These are phyloP conservation scores for Hortaea sp. DNA, from an alignment of 2,329 filamentous ascomycete species.

Conservation along the genomic window DNA sequence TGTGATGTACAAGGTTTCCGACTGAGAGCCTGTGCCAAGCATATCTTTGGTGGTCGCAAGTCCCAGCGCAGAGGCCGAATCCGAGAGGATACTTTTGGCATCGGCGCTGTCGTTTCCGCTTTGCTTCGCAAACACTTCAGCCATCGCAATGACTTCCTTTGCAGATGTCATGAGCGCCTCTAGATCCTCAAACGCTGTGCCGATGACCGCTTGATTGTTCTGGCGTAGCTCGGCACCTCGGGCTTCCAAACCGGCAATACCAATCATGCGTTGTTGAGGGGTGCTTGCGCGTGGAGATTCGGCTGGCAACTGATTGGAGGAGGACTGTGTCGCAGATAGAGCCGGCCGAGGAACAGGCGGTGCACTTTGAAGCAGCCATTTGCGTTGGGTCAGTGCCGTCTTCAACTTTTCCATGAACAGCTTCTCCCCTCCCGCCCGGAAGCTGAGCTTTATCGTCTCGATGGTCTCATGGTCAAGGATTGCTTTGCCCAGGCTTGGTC, in stretches of 20 bases:
- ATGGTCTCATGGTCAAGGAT: constrained; percentile 48
- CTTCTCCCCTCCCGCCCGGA: constrained; percentile 78
- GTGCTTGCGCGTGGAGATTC: constrained; percentile 14
- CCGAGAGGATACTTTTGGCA: constrained; percentile 63
- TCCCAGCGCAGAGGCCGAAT: constrained; percentile 74
- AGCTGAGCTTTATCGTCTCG: constrained; percentile 83
- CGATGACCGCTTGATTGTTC: constrained; percentile 89
- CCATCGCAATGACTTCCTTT: constrained; percentile 88
- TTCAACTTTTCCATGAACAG: constrained; percentile 85
- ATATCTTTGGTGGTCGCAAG: constrained; percentile 94
- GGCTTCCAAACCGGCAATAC: constrained; percentile 86
- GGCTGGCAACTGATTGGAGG: constrained; percentile 32
- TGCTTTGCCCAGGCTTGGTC: constrained; percentile 47
- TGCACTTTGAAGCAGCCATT: constrained; percentile 87
- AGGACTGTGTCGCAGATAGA: constrained; percentile 20
- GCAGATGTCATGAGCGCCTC: constrained; percentile 96
- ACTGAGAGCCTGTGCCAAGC: constrained; percentile 61
- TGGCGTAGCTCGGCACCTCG: constrained; percentile 74
- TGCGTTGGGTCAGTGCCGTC: constrained; percentile 77
- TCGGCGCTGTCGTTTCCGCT: constrained; percentile 48
- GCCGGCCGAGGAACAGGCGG: constrained; percentile 68
- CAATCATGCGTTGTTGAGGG: constrained; percentile 52
- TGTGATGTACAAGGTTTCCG: constrained; percentile 80
- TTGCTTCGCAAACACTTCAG: constrained; percentile 70
- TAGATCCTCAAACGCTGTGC: constrained; percentile 87